Percentiles rank a stretch among this genome's conserved stretches.
These are phyloP conservation scores for Trichosanthes truncata DNA, from an alignment of 306 rosid species.

Conservation along the genomic window DNA sequence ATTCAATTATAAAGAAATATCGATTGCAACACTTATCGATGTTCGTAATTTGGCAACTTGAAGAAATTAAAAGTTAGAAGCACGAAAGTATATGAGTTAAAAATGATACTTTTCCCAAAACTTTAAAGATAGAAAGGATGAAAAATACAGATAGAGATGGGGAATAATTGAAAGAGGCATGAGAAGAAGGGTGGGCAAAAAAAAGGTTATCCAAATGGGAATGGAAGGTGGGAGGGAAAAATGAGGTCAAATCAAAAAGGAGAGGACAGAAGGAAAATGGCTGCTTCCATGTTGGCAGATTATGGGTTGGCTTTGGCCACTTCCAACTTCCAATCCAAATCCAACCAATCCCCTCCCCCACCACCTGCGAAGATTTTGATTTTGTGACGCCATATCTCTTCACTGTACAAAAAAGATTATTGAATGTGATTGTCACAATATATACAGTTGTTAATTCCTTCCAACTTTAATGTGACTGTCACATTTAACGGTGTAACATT, in stretches of 20 bases:
- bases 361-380: background rate
- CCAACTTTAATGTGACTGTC: too few species aligned
- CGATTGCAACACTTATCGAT: too few species aligned
- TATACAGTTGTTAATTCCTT: too few species aligned
- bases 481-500: too few species aligned
- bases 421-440: too few species aligned
- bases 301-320: background rate
- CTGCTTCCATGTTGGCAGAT: background rate
- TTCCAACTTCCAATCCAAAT: background rate
- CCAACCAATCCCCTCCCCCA: background rate
- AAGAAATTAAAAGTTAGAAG: background rate
- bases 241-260: background rate
- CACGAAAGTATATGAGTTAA: background rate
- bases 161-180: background rate
- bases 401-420: background rate
- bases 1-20: too few species aligned
- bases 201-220: conserved; percentile 2
- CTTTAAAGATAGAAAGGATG: background rate
- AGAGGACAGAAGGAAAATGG: background rate
- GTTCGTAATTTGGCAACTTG: too few species aligned
- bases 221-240: background rate
- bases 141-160: background rate
- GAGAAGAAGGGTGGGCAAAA: background rate
- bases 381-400: background rate
- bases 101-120: background rate